Conservation (phyloP, 2,329 filamentous ascomycete species). For the Lojkania enalia region DNA sequence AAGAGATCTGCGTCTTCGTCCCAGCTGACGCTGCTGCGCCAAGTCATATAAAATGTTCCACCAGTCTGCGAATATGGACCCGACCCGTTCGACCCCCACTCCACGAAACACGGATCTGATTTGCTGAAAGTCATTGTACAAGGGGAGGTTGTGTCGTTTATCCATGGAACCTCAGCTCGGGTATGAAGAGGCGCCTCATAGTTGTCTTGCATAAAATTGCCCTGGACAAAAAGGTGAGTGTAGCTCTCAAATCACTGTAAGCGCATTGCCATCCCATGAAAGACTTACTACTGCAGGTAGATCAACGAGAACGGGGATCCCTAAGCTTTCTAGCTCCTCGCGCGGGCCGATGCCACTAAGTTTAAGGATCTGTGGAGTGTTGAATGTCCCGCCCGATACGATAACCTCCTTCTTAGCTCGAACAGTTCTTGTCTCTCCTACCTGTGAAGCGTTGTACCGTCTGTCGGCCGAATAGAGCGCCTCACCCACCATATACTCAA, state of each 20-base stretch:
- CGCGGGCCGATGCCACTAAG: slow-evolving; percentile 63
- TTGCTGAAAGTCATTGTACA: slow-evolving; percentile 35
- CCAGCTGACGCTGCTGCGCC: slow-evolving; percentile 46
- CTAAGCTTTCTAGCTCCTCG: slow-evolving; percentile 54
- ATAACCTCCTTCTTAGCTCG: slow-evolving; percentile 29
- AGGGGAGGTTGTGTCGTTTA: slow-evolving; percentile 6
- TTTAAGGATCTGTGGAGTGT: slow-evolving; percentile 65
- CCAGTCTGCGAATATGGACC: slow-evolving; percentile 47
- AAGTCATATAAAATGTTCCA: slow-evolving; percentile 49
- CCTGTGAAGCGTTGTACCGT: slow-evolving; percentile 34
- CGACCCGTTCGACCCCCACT: slow-evolving; percentile 40
- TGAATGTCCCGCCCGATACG: slow-evolving; percentile 56
- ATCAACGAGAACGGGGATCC: slow-evolving; percentile 55
- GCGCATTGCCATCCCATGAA: no score
- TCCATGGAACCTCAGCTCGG: slow-evolving; percentile 28
- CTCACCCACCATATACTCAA: slow-evolving; percentile 44
- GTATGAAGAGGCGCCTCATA: slow-evolving; percentile 52
- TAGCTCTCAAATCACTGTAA: not conserved
- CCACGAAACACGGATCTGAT: slow-evolving; percentile 48
- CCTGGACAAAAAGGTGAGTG: slow-evolving; percentile 3
- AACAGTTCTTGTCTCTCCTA: slow-evolving; percentile 26
- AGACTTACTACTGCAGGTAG: slow-evolving; percentile 58
- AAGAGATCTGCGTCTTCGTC: slow-evolving; percentile 13
- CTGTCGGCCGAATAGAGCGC: slow-evolving; percentile 46
- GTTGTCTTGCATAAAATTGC: slow-evolving; percentile 66